Percentiles rank a stretch among this genome's conserved stretches.
Evolutionary conservation across 2,329 filamentous ascomycete species (phyloP).

Genomic region (Neofusicoccum laricinum): DNA sequence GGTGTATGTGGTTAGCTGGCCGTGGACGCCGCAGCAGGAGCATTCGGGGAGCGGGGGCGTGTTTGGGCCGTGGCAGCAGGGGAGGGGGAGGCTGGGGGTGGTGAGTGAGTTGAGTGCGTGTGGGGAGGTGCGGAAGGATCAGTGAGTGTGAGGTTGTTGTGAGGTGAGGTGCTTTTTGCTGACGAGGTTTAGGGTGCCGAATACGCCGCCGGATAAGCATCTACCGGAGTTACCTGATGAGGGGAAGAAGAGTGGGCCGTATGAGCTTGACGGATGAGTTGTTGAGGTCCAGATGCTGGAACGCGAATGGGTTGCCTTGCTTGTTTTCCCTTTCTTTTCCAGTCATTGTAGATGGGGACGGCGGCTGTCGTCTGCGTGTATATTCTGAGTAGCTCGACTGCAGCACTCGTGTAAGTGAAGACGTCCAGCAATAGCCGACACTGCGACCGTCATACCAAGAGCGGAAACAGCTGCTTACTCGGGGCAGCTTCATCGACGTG

Average conservation of each 20-base stretch:
- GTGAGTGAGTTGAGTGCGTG: conserved; percentile 10
- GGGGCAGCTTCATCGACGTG: background rate
- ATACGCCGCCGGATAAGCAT: background rate
- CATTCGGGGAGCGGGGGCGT: background rate
- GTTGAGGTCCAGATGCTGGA: too few species aligned
- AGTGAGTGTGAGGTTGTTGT: background rate
- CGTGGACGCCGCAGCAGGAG: background rate
- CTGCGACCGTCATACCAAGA: too few species aligned
- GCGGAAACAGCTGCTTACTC: background rate
- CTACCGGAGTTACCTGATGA: background rate
- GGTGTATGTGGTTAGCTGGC: background rate
- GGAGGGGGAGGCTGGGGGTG: background rate
- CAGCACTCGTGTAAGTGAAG: too few species aligned
- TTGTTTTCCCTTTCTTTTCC: too few species aligned
- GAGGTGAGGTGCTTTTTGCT: background rate
- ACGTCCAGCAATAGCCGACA: too few species aligned
- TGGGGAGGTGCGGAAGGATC: conserved; percentile 1
- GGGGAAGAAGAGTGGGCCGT: background rate
- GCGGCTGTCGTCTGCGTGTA: too few species aligned
- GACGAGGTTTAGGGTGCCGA: background rate
- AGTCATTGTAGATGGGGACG: too few species aligned
- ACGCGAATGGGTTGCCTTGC: too few species aligned
- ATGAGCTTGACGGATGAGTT: background rate
- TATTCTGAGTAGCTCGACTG: too few species aligned
- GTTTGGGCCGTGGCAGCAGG: background rate